Evolutionary conservation across 2,329 filamentous ascomycete species (phyloP), one percentile per base, ranked within the genome.

Genomic region (Fusarium irregulare): DNA sequence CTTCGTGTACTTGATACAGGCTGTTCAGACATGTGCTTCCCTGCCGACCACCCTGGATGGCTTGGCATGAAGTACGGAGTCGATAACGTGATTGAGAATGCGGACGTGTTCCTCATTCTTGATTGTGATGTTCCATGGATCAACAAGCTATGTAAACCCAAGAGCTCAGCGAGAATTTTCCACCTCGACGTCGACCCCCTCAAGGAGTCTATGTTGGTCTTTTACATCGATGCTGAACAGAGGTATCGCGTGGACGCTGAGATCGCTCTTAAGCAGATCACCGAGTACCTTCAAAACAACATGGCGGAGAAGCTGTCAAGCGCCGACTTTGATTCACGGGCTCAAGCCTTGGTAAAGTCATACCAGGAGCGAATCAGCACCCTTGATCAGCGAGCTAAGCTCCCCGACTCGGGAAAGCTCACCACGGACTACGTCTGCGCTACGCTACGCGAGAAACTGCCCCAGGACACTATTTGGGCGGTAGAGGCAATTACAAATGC

Each of bases 91-190:
- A 45, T 70, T 2, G 30, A 66, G 11, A 54, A 41, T 2, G 66
- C 67, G 0, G 67, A 70, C 20, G 57, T 70, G 8, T 47, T 70
- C 6, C 47, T 70, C 0, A 66, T 70, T 3, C 18, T 70, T 2
- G 67, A 70, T 3, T 66, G 57, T 1, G 67, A 70, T n/a, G 67
- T 70, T 3, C 67, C 67, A 0, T 70, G 67, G 67, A 64, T 70
- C 7, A 57, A 57, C 2, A 63, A 61, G 10, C 37, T 70, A 0
- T 70, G 60, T 6, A 60, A 54, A 0, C 66, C 66, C 0, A 64
- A 49, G 13, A 45, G 16, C 0, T 27, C 54, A 1, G 66, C 67
- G 1, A 56, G 42, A 2, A 51, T 70, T 13, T 64, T 70, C 2
- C 67, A 70, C 7, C 44, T 70, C 2, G 67, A 70, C 4, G 59